Conservation (phyloP, 805 yeast genomes). For the Barnettozyma vustinii region DNA sequence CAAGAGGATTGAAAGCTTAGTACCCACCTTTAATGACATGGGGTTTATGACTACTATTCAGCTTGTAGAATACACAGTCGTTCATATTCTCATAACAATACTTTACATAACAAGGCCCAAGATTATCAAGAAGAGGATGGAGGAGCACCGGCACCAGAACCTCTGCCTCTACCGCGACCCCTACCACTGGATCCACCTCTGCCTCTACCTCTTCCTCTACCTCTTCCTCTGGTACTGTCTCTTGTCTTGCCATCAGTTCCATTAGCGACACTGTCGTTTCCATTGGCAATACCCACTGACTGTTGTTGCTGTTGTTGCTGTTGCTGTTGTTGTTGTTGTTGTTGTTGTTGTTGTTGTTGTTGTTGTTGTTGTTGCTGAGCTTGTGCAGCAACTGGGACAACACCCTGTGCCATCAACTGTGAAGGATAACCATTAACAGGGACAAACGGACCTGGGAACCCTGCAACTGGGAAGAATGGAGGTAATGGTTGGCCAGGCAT, state of each 20-base stretch:
- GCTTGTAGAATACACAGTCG: neutral
- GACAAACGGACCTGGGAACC: constrained; percentile 14
- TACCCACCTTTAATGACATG: constrained; percentile 7
- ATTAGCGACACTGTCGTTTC: neutral
- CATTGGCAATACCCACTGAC: neutral
- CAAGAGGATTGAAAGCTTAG: constrained; percentile 30
- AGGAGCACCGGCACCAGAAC: constrained; percentile 5
- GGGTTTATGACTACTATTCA: neutral
- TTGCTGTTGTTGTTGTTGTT: neutral
- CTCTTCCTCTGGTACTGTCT: constrained; percentile 13
- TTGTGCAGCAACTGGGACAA: neutral
- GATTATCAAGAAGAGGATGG: neutral
- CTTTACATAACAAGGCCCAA: neutral
- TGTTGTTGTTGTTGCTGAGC: neutral
- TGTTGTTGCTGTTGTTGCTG: neutral
- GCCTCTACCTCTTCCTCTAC: constrained; percentile 22
- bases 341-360: neutral
- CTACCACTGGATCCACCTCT: constrained; percentile 17
- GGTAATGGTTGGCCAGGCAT: constrained; percentile 3
- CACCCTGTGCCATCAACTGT: constrained; percentile 1
- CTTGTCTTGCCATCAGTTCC: neutral
- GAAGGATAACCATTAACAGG: neutral
- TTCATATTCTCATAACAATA: constrained; percentile 1
- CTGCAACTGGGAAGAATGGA: constrained; percentile 12
- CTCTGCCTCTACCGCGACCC: constrained; percentile 21